Evolutionary conservation across 768 basidiomycete species (phyloP), one percentile per base, ranked within the genome.

Genomic region (Hydnomerulius pinastri): DNA sequence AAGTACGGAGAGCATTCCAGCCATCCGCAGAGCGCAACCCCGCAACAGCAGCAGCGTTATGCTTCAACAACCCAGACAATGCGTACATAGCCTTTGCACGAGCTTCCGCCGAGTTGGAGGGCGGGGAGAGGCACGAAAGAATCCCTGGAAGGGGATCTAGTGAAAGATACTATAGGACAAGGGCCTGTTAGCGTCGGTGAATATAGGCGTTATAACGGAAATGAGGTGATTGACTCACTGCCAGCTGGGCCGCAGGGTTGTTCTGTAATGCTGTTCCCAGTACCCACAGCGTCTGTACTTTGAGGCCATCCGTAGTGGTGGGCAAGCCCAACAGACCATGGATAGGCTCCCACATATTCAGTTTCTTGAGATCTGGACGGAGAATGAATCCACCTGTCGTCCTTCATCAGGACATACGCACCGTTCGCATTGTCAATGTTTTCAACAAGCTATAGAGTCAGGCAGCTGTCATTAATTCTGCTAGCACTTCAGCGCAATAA

Each of bases 351-450:
- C 92, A 95, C 68, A 96, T 81, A 37, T 80, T 76, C 51, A 94
- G 65, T 51, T 82, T 85, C 50, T 79, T 77, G 4, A 95, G 72
- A 74, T 95, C 92, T 92, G 57, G 1, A 18, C 24, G 9, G 23
- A 4, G 38, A 15, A 28, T 53, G 15, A 43, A 37, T 38, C 28
- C 9, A 46, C 6, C 27, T 49, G 27, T 12, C 18, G 4, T 25
- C 9, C 20, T n/a, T 6, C n/a, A 46, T 27, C 6, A 10, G 27
- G 17, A 29, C 43, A 20, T 15, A 15, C 54, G 35, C 13, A 64
- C 92, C 81, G 63, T 92, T 95, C 0, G 93, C 92, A 65, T 96
- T 96, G 60, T 96, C 93, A 46, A 96, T 91, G 33, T 81, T 81
- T 66, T 96, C 91, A 48, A 95, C 77, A 24, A 95, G 74, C 92